phyloP scores from a whole-genome alignment of 768 basidiomycete species.

The Pulveroboletus sp. region DNA sequence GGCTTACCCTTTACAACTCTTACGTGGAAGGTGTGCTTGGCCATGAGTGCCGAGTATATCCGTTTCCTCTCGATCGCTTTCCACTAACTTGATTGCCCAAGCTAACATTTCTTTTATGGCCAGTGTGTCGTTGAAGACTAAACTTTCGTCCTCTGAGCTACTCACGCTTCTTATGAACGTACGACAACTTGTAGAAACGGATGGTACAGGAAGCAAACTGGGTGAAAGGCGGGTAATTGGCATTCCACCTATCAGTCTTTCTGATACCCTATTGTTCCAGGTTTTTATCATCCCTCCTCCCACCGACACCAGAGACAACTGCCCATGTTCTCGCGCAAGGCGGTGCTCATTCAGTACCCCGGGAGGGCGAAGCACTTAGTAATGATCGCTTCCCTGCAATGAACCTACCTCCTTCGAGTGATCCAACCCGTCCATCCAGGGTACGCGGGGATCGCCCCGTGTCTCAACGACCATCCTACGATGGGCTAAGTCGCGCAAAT shows the following conservation, averaged over 20 bases:
- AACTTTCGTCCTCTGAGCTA: constrained; percentile 66
- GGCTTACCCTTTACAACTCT: too few species aligned
- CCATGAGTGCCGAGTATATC: not conserved
- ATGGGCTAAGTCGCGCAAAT: constrained; percentile 10
- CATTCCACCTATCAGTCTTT: not conserved
- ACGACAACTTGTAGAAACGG: constrained; percentile 70
- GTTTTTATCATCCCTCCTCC: constrained; percentile 71
- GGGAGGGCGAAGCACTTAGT: not conserved
- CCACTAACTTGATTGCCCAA: not conserved
- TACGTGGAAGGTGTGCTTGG: not conserved
- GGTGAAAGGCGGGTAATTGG: constrained; percentile 13
- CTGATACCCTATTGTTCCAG: constrained; percentile 8
- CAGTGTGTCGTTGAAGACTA: constrained; percentile 82
- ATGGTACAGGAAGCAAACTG: constrained; percentile 38
- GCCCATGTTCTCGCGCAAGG: constrained; percentile 68
- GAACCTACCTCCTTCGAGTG: not conserved
- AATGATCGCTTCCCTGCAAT: not conserved
- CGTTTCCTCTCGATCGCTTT: not conserved
- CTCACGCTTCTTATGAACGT: constrained; percentile 68
- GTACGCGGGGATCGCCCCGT: not conserved
- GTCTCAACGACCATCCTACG: not conserved
- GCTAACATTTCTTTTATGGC: constrained; percentile 10
- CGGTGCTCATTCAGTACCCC: constrained; percentile 34
- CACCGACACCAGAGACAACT: constrained; percentile 66
- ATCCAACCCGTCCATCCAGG: not conserved